phyloP scores from a whole-genome alignment of 192 early-diverging fungal genomes.

The Podila epicladia region DNA sequence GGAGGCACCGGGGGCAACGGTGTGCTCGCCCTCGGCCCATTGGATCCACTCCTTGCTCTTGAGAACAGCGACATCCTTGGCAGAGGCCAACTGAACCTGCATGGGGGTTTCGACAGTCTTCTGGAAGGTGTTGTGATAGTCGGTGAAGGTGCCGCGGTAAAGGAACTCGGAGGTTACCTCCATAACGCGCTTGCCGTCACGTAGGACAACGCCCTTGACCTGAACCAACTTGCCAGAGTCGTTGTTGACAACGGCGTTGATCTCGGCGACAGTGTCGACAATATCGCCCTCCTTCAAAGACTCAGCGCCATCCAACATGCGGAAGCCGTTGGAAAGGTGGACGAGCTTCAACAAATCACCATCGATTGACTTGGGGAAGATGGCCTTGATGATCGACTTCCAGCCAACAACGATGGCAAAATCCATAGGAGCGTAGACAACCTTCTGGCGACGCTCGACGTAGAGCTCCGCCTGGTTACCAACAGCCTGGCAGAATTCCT shows the following conservation, averaged over 20 bases:
- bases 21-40: constrained; percentile 73
- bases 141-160: constrained; percentile 89
- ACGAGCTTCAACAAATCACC: constrained; percentile 93
- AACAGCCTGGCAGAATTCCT: constrained; percentile 80
- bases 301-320: constrained; percentile 77
- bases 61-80: constrained; percentile 92
- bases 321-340: constrained; percentile 95
- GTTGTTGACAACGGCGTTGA: constrained; percentile 88
- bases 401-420: constrained; percentile 94
- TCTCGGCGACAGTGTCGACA: constrained; percentile 83
- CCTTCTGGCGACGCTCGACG: constrained; percentile 77
- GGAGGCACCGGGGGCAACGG: constrained; percentile 61
- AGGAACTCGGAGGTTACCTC: constrained; percentile 92
- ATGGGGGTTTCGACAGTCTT: constrained; percentile 85
- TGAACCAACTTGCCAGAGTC: constrained; percentile 93
- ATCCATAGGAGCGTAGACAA: constrained; percentile 87
- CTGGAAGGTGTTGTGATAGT: constrained; percentile 91
- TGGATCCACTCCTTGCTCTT: constrained; percentile 91
- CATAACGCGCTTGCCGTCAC: constrained; percentile 79
- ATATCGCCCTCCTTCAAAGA: constrained; percentile 83
- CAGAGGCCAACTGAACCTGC: constrained; percentile 70
- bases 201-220: constrained; percentile 83
- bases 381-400: constrained; percentile 91
- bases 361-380: constrained; percentile 93
- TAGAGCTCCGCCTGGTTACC: constrained; percentile 77